These are phyloP conservation scores for Pugionium dolabratum DNA, from an alignment of 345 rosid species.

Conservation along the genomic window DNA sequence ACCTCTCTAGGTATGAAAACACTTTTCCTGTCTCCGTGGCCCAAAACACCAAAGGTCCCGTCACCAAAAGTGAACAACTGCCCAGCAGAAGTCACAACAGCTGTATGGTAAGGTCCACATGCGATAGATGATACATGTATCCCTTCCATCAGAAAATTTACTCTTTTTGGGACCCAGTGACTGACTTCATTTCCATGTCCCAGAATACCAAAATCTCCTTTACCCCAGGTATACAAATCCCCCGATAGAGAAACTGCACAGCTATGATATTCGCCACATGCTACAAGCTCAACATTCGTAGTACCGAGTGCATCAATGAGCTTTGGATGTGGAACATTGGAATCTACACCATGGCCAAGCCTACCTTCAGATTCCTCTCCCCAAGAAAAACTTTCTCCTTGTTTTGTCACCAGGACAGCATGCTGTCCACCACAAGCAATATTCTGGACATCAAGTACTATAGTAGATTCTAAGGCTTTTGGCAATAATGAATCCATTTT, in stretches of 20 bases:
- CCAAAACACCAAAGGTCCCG: constrained; percentile 81
- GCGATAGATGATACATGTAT: constrained; percentile 63
- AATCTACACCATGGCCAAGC: constrained; percentile 74
- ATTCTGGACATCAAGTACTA: constrained; percentile 52
- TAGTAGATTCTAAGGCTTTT: constrained; percentile 50
- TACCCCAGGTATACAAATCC: constrained; percentile 72
- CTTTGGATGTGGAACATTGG: constrained; percentile 59
- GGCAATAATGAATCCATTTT: constrained; percentile 53
- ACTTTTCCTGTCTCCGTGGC: constrained; percentile 67
- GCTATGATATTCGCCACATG: constrained; percentile 73
- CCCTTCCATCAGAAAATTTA: constrained; percentile 61
- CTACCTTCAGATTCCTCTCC: constrained; percentile 64
- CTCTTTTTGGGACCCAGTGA: constrained; percentile 62
- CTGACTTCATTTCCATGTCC: constrained; percentile 60
- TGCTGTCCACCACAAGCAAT: constrained; percentile 58
- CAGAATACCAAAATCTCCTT: constrained; percentile 62
- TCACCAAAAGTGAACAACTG: constrained; percentile 79
- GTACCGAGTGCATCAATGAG: constrained; percentile 54
- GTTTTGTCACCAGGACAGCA: constrained; percentile 55
- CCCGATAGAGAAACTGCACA: constrained; percentile 73
- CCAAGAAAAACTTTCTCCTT: constrained; percentile 60
- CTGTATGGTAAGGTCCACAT: constrained; percentile 84
- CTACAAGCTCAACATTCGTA: constrained; percentile 54
- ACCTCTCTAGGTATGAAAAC: constrained; percentile 66
- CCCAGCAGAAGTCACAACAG: constrained; percentile 65